Evolutionary conservation across 345 rosid genomes (phyloP).

Genomic region (Erysimum cheiranthoides): DNA sequence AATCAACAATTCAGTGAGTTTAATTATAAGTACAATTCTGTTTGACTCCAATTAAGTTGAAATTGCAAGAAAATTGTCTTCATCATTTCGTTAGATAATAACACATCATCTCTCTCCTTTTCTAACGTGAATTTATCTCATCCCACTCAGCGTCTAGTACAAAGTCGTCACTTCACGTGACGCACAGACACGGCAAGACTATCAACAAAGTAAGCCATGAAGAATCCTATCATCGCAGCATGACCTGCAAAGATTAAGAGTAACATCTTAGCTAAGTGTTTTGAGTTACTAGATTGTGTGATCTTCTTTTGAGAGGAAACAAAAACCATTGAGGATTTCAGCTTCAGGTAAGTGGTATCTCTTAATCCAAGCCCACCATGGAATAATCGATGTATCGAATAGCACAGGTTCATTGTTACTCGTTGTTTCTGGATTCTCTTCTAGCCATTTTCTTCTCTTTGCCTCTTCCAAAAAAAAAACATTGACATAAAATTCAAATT

Average conservation of each 20-base stretch:
- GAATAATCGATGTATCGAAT: constrained; percentile 84
- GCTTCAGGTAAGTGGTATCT: constrained; percentile 95
- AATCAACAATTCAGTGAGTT: neutral
- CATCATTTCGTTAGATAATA: neutral
- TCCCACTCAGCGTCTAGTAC: no score
- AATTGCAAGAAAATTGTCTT: neutral
- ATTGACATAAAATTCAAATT: neutral
- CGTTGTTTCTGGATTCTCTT: constrained; percentile 78
- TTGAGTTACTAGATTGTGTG: neutral
- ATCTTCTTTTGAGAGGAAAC: neutral
- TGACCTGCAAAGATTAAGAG: constrained; percentile 66
- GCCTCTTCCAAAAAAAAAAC: constrained; percentile 65
- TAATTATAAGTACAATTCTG: neutral
- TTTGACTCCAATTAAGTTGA: constrained; percentile 4
- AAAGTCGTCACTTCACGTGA: no score
- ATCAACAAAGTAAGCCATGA: constrained; percentile 90
- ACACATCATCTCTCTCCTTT: no score
- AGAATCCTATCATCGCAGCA: constrained; percentile 92
- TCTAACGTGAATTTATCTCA: no score
- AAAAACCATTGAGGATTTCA: constrained; percentile 82
- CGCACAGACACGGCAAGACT: no score
- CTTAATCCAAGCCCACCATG: constrained; percentile 98
- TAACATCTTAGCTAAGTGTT: neutral
- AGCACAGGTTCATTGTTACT: constrained; percentile 77
- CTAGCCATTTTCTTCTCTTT: constrained; percentile 88